Conservation (phyloP, 306 rosid species). For the Alnus glutinosa region DNA sequence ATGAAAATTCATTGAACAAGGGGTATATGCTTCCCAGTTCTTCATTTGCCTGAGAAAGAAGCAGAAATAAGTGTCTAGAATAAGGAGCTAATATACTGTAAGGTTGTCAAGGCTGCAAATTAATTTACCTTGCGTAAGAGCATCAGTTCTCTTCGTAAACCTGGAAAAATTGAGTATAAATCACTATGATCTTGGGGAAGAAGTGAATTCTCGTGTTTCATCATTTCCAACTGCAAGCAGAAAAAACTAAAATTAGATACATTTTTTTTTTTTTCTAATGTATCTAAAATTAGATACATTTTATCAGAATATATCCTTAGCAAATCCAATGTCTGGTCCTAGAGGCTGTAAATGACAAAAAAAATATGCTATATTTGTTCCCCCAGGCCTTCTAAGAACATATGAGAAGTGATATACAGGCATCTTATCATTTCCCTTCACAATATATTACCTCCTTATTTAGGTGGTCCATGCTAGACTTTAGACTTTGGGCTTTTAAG, state of each 20-base stretch:
- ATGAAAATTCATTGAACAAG: constrained; percentile 55
- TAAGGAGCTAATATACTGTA: neutral
- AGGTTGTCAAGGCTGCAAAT: constrained; percentile 19
- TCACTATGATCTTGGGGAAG: constrained; percentile 46
- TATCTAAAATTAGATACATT: too few species aligned
- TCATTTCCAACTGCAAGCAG: constrained; percentile 78
- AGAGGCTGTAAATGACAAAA: neutral
- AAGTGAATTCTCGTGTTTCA: constrained; percentile 75
- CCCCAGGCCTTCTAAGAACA: constrained; percentile 14
- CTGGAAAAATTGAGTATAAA: constrained; percentile 53
- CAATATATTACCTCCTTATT: constrained; percentile 62
- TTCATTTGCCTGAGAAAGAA: constrained; percentile 70
- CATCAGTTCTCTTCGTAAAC: constrained; percentile 67
- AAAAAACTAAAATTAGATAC: constrained; percentile 23
- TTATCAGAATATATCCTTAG: neutral
- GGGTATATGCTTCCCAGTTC: constrained; percentile 79
- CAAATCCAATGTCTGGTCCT: neutral
- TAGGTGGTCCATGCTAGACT: constrained; percentile 76
- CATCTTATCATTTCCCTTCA: constrained; percentile 5
- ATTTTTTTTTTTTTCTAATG: neutral
- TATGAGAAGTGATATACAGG: constrained; percentile 10
- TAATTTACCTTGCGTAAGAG: constrained; percentile 69
- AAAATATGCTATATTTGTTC: constrained; percentile 15
- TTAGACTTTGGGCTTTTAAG: constrained; percentile 51
- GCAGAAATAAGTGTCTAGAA: constrained; percentile 23